Base-by-base conservation (phyloP, 768 basidiomycete genomes). In the Lentinula sp. region DNA sequence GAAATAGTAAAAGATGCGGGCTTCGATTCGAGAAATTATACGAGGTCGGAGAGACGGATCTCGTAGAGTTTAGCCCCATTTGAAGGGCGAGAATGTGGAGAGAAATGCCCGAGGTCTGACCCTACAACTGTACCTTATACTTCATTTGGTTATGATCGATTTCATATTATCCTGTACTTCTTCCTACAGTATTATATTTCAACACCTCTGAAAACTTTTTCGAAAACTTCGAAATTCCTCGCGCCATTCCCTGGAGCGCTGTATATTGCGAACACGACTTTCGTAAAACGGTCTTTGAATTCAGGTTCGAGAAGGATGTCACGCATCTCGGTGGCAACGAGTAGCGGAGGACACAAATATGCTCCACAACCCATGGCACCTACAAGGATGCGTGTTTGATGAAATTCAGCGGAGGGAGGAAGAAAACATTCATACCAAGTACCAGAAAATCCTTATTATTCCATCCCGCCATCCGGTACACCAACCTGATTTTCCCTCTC, bases 291-390 rank as follows among this genome's bases (percentile, higher is more conserved):
- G 2, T 76, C 76, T n/a, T 67, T 69, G 66, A 80, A 80, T 60
- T 81, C 79, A 6, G 66, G 61, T 39, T 78, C 75, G 13, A 74
- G 65, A 9, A 80, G 69, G 28, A 77, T 74, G 6, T 62, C 64
- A 56, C 74, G 76, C 79, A 80, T 79, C 64, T 77, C 71, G 8
- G 69, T 61, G 2, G 79, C 77, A 13, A 80, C 78, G 32, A 74
- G 67, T 4, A 63, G 63, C 2, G 78, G 73, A 9, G 79, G 79
- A 62, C 77, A 79, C 5, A 40, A 60, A 61, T 79, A 80, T 1
- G 73, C 77, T 7, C 79, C 79, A 60, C 78, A 79, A 0, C 79
- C 79, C 70, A 80, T 76, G 7, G 57, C 57, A 59, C 57, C 57
- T 59, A 37, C 35, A 3, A 6, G 13, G 2, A 13, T 48, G 15